Base-by-base conservation (phyloP, 2,329 filamentous ascomycete species). In the Phoma sp. region DNA sequence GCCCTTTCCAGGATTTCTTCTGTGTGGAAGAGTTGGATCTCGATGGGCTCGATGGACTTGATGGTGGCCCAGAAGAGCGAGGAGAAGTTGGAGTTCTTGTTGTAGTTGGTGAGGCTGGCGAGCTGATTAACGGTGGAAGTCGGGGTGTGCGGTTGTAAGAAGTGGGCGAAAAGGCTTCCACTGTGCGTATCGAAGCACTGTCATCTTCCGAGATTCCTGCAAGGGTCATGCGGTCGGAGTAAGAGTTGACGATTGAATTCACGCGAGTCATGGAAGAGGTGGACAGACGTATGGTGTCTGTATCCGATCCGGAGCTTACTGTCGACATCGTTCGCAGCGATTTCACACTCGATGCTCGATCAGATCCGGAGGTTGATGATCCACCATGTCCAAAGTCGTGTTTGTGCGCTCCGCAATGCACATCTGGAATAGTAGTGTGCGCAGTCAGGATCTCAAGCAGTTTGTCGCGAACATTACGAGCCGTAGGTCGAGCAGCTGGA, bases 381-480 rank as follows among this genome's bases (percentile, higher is more conserved):
- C 62, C 43, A 8, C 65, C 64, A 15, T 63, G 35, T 2, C 61
- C 68, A 17, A 65, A 56, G 37, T 75, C 71, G 31, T 74, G 67
- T 19, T 63, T 67, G 38, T 74, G 72, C 12, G 64, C 65, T 10
- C 64, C 69, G 51, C 74, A 76, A 46, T 76, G 74, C 12, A 75
- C 65, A 24, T 69, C 62, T 8, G 67, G 65, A 43, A 76, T 73
- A 1, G 63, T 62, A 1, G 73, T 72, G 27, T 69, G 61, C 17
- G 67, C 64, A 24, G 65, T 56, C 10, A 76, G 52, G 17, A 75
- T 71, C 5, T 70, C 69, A 2, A 71, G 60, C 6, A 76, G 51
- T 21, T 70, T 69, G 47, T 78, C 75, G 8, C 77, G 72, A 6
- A 81, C 77, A 45, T 74, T 73, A 13, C 71, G 62, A 7, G 78